Evolutionary conservation across 228 moss, liverwort and hornwort species (phyloP).

Genomic region (Sphagnum fallax): DNA sequence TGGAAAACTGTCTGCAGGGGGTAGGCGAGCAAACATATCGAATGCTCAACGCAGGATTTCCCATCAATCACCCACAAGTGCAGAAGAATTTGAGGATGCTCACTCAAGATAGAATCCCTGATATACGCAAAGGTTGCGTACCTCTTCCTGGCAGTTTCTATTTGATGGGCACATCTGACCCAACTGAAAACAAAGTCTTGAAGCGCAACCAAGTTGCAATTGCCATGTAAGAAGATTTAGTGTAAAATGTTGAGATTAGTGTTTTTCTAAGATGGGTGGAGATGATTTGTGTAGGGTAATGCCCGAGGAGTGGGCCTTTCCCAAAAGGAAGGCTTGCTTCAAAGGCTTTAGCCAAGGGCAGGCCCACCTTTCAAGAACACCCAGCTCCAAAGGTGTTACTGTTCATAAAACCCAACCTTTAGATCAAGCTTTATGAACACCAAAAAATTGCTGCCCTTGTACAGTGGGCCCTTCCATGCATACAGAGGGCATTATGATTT

Average conservation of each 20-base stretch:
- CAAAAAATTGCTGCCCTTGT: no score
- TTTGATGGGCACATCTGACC: conserved; percentile 13
- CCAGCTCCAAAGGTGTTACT: no score
- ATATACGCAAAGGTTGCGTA: conserved; percentile 3
- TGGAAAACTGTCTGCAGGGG: neutral
- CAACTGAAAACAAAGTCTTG: conserved; percentile 1
- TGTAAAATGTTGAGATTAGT: neutral
- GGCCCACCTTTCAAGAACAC: no score
- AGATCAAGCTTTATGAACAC: no score
- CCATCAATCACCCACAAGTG: conserved; percentile 3
- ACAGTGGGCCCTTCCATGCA: no score
- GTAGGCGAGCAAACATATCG: conserved; percentile 5
- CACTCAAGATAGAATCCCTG: neutral
- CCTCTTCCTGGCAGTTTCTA: conserved; percentile 7
- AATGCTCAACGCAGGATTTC: conserved; percentile 13
- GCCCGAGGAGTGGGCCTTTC: no score
- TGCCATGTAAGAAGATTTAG: neutral
- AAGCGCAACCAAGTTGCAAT: conserved; percentile 1
- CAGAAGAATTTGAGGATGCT: conserved; percentile 2
- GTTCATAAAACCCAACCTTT: no score
- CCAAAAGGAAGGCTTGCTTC: neutral
- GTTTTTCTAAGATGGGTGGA: no score
- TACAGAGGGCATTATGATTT: no score
- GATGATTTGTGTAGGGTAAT: no score
- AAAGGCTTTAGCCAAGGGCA: no score